Evolutionary conservation across 306 rosid genomes (phyloP).

Genomic region (Quercus berberidifolia): DNA sequence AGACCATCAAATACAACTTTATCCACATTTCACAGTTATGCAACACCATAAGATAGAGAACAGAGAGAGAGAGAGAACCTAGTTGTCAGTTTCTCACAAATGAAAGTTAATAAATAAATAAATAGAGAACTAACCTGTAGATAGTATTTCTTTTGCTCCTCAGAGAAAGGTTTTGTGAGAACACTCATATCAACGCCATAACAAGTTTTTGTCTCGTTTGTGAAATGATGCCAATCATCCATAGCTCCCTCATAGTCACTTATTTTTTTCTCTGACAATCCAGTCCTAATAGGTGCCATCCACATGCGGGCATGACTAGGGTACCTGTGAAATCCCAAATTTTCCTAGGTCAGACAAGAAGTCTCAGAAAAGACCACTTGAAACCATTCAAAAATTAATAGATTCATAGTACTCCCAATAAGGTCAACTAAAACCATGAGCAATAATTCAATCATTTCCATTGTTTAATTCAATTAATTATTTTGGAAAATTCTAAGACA

Average conservation of each 20-base stretch:
- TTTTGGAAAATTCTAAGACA: not conserved
- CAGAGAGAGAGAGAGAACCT: not conserved
- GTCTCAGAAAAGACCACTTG: slow-evolving; percentile 7
- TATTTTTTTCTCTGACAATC: slow-evolving; percentile 59
- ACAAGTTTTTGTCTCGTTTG: slow-evolving; percentile 54
- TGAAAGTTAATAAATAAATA: not conserved
- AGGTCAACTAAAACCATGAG: slow-evolving; percentile 7
- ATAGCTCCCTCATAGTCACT: slow-evolving; percentile 64
- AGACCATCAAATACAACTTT: not conserved
- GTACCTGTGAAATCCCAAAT: slow-evolving; percentile 60
- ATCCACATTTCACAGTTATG: not conserved
- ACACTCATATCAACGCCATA: slow-evolving; percentile 95
- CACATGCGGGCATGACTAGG: slow-evolving; percentile 99
- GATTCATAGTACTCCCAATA: not conserved
- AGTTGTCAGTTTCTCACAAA: not conserved
- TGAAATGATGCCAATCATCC: slow-evolving; percentile 79
- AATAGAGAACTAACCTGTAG: slow-evolving; percentile 61
- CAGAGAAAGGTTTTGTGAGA: slow-evolving; percentile 74
- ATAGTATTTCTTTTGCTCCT: slow-evolving; percentile 93
- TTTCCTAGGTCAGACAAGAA: slow-evolving; percentile 16
- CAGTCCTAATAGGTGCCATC: slow-evolving; percentile 91
- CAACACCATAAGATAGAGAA: not conserved
- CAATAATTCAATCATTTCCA: not conserved
- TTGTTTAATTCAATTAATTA: not conserved
- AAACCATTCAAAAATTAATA: slow-evolving; percentile 11